Evolutionary conservation across 345 rosid genomes (phyloP), one percentile per base, ranked within the genome.

Genomic region (Bruguiera sexangula): DNA sequence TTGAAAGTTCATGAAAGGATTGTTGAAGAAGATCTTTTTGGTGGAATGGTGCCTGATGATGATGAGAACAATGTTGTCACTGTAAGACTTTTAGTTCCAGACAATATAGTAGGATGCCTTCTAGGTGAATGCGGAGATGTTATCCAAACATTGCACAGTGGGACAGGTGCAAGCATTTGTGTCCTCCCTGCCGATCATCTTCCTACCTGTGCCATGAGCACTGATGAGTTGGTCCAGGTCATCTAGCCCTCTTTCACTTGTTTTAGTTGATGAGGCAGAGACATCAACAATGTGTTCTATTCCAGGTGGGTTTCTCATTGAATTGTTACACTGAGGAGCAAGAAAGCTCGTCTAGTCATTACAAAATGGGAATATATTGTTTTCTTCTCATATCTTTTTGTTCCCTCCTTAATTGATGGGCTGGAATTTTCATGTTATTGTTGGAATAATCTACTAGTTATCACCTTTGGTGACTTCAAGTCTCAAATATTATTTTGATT

Each of bases 151-250:
- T 72, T 88, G 70, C 82, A 87, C 67, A 78, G 76, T 13, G 88
- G 82, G 65, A 84, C 87, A 1, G 86, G 85, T 52, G 93, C 86
- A 36, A 79, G 55, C 71, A 83, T 86, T 54, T 86, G 88, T 34
- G 82, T 86, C 56, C 88, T 86, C 71, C 78, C 85, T 18, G 72
- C 78, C 31, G 85, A 84, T 55, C 83, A 74, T 62, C 83, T 88
- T 58, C 86, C 87, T 34, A 65, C 80, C 10, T 84, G 86, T 78
- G 90, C 88, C 34, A 66, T 78, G 81, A 70, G 50, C 63, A 79
- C 87, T 2, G 93, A 86, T 70, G 93, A 88, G 68, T 64, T 86
- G 72, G 90, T 88, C 59, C 90, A 84, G 86, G 93, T 86, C 67
- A 65, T 29, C 24, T 79, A 6, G 34, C 32, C 53, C 52, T 53